phyloP scores from a whole-genome alignment of 805 yeast species.

The Metschnikowia similis region DNA sequence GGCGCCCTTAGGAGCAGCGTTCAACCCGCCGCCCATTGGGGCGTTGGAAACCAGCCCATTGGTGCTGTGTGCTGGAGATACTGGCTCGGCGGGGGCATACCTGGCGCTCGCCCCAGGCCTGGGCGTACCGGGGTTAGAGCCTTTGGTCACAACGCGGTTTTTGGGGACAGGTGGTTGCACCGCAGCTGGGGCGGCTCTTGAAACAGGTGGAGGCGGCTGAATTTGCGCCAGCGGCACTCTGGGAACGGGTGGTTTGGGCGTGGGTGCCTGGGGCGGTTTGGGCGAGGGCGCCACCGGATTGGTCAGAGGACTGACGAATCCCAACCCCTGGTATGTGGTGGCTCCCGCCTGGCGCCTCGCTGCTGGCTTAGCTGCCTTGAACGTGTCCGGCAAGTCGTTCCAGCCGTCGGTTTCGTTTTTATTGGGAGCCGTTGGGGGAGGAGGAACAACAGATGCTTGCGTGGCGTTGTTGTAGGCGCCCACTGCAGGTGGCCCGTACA shows the following conservation, averaged over 20 bases:
- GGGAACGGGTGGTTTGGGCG: not conserved
- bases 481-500: not conserved
- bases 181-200: not conserved
- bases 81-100: constrained; percentile 22
- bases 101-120: constrained; percentile 1
- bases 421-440: constrained; percentile 8
- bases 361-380: constrained; percentile 30
- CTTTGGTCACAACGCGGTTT: constrained; percentile 6
- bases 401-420: constrained; percentile 60
- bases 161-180: constrained; percentile 12
- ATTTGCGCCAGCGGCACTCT: not conserved
- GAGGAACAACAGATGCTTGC: constrained; percentile 5
- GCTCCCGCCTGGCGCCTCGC: constrained; percentile 44
- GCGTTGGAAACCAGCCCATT: constrained; percentile 21
- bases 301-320: not conserved
- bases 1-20: constrained; percentile 7
- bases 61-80: constrained; percentile 26
- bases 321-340: constrained; percentile 21
- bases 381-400: constrained; percentile 63
- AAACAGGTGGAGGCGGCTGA: constrained; percentile 9
- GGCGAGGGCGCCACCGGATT: constrained; percentile 4
- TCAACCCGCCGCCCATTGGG: not conserved
- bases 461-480: not conserved
- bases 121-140: constrained; percentile 9
- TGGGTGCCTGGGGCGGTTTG: not conserved